A percentile compares a stretch with the other conserved stretches of the same genome.
Evolutionary conservation across 306 rosid genomes (phyloP).

Genomic region (Cyclanthera cordifolia): DNA sequence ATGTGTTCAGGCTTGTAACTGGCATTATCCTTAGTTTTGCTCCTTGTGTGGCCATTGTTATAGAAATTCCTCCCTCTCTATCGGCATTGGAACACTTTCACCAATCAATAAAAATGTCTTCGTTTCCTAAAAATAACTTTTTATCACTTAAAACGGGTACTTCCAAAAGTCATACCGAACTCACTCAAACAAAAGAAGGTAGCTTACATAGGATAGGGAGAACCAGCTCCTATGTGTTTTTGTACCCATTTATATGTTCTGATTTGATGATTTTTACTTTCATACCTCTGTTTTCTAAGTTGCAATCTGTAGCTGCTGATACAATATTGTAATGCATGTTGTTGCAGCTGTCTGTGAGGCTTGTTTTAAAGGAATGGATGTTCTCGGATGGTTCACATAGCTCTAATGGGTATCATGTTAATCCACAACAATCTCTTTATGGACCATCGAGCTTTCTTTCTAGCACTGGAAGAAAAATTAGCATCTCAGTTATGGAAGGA

Average conservation of each 20-base stretch:
- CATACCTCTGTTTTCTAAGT: neutral
- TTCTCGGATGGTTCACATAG: conserved; percentile 78
- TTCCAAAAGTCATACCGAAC: neutral
- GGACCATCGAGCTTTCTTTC: conserved; percentile 55
- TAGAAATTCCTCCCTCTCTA: too few species aligned
- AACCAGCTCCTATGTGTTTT: neutral
- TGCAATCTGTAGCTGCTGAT: neutral
- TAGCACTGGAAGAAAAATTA: conserved; percentile 77
- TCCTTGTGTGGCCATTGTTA: too few species aligned
- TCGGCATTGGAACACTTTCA: too few species aligned
- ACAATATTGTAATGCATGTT: conserved; percentile 2
- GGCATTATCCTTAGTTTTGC: too few species aligned
- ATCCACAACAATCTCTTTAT: conserved; percentile 39
- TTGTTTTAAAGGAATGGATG: conserved; percentile 89
- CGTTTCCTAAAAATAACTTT: neutral
- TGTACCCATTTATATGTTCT: neutral
- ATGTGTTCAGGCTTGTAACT: too few species aligned
- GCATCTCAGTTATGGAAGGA: conserved; percentile 63
- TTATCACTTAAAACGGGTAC: neutral
- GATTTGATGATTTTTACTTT: neutral
- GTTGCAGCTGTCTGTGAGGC: conserved; percentile 60
- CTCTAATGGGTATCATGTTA: conserved; percentile 26
- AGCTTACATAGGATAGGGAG: too few species aligned
- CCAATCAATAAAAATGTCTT: too few species aligned
- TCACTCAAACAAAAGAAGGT: neutral